Evolutionary conservation across 352 stramenopile genomes (phyloP).

Genomic region (Pythium coloratum): DNA sequence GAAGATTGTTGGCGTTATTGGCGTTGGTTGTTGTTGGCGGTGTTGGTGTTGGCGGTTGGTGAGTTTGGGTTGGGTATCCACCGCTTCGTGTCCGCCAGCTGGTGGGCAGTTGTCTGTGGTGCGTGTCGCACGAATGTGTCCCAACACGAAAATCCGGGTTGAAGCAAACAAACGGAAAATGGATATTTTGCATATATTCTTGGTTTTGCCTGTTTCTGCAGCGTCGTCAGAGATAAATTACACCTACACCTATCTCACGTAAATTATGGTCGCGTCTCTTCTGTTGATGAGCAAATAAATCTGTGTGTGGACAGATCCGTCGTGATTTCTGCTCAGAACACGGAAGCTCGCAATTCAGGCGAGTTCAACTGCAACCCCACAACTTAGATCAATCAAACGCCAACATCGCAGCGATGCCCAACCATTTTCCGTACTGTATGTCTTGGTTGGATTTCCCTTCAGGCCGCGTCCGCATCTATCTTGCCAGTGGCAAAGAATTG

Average conservation of each 20-base stretch:
- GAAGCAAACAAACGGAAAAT: neutral
- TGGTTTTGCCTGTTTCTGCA: slow-evolving; percentile 14
- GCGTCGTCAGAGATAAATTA: neutral
- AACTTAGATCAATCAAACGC: neutral
- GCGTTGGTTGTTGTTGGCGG: neutral
- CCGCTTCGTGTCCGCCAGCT: neutral
- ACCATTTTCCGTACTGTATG: too few relatives aligned
- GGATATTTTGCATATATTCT: slow-evolving; percentile 5
- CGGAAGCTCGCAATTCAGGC: neutral
- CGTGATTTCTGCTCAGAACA: neutral
- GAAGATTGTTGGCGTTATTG: neutral
- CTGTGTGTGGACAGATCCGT: neutral
- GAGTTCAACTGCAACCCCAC: neutral
- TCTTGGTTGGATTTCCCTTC: too few relatives aligned
- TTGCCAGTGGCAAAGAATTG: too few relatives aligned
- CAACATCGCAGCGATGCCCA: too few relatives aligned
- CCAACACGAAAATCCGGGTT: slow-evolving; percentile 11
- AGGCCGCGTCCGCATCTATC: too few relatives aligned
- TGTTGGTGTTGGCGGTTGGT: neutral
- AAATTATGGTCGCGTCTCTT: neutral
- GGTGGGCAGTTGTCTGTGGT: slow-evolving; percentile 1
- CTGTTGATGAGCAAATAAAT: neutral
- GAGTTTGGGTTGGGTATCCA: slow-evolving; percentile 1
- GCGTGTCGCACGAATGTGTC: slow-evolving; percentile 36
- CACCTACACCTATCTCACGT: neutral